These are phyloP conservation scores for Carex myosuroides DNA, from an alignment of 176 grass and related monocot species.

Conservation along the genomic window DNA sequence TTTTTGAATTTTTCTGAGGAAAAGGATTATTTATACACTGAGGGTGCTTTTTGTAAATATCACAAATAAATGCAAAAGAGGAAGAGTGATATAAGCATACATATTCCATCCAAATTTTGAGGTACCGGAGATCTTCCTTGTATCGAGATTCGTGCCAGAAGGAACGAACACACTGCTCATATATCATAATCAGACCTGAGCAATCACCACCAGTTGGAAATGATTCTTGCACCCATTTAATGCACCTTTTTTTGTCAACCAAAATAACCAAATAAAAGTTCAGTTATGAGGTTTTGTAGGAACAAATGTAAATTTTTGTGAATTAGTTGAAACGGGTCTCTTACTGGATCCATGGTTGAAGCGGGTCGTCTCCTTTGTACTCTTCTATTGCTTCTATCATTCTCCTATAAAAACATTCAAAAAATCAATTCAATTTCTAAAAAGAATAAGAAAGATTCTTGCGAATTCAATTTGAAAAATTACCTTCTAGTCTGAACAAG, in stretches of 20 bases:
- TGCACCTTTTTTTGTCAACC: constrained; percentile 40
- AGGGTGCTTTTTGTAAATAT: neutral
- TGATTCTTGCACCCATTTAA: constrained; percentile 97
- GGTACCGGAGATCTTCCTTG: constrained; percentile 83
- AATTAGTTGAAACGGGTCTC: neutral
- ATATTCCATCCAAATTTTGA: constrained; percentile 99
- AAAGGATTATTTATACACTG: neutral
- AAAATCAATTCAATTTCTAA: neutral
- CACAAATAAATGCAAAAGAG: neutral
- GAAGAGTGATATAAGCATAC: constrained; percentile 33
- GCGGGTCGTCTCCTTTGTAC: constrained; percentile 76
- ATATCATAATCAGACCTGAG: constrained; percentile 82
- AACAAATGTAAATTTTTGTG: neutral
- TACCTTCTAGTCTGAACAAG: constrained; percentile 57
- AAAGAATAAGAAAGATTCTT: neutral
- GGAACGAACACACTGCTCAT: constrained; percentile 84
- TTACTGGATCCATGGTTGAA: constrained; percentile 89
- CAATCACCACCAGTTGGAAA: constrained; percentile 80
- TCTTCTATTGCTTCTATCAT: constrained; percentile 79
- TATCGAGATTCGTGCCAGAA: constrained; percentile 86
- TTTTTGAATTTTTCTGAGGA: no score
- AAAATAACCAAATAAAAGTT: neutral
- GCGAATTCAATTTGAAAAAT: neutral
- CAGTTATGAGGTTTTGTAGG: neutral
- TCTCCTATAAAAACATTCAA: constrained; percentile 36